Evolutionary conservation across 1,284 basidiomycete genomes (phyloP).

Genomic region (Cryptococcus sp.): DNA sequence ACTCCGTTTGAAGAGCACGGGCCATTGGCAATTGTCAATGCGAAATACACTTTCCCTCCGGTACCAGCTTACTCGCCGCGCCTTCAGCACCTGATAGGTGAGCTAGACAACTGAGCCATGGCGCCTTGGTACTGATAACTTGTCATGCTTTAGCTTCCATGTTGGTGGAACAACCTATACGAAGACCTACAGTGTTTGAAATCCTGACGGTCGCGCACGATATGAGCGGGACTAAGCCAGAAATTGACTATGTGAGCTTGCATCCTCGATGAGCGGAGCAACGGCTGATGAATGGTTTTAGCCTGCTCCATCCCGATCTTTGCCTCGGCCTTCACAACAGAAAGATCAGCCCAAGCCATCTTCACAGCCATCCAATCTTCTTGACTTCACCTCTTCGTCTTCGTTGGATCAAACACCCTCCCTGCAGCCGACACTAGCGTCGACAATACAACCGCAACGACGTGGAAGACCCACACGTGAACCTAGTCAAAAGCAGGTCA

Average conservation of each 20-base stretch:
- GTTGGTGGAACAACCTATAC: conserved; percentile 80
- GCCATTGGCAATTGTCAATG: conserved; percentile 92
- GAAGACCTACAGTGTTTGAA: conserved; percentile 80
- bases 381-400: conserved; percentile 49
- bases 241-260: conserved; percentile 64
- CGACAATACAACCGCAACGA: conserved; percentile 47
- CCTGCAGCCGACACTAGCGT: conserved; percentile 34
- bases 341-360: conserved; percentile 11
- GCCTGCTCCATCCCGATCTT: conserved; percentile 30
- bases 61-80: conserved; percentile 89
- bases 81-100: conserved; percentile 85
- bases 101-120: conserved; percentile 37
- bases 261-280: conserved; percentile 16
- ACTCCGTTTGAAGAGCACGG: conserved; percentile 98
- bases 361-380: conserved; percentile 35
- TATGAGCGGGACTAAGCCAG: conserved; percentile 78
- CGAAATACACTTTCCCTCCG: conserved; percentile 89
- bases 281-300: conserved; percentile 7
- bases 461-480: conserved; percentile 49
- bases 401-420: conserved; percentile 16
- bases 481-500: conserved; percentile 19
- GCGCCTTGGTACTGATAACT: conserved; percentile 3
- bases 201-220: conserved; percentile 72
- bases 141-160: conserved; percentile 66
- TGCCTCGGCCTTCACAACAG: conserved; percentile 11